Evolutionary conservation across 2,329 filamentous ascomycete genomes (phyloP), one percentile per base, ranked within the genome.

Genomic region (Acrocalymma vagum): DNA sequence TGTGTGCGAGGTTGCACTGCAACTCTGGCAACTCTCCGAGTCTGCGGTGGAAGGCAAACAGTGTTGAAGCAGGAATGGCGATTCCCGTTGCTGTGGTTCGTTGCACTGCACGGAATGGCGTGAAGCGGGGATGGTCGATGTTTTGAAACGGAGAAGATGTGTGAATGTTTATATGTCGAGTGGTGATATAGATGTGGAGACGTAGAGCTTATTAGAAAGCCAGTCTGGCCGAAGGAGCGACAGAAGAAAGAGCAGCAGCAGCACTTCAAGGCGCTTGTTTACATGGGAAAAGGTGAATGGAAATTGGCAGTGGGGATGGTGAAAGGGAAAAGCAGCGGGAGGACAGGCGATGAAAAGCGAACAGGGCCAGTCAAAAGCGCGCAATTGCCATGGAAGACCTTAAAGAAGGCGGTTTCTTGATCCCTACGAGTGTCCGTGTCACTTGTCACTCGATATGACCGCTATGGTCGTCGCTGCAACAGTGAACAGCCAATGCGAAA

Each of bases 251-350:
- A 17, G 22, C 34, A 38, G 21, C n/a, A 30, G 51, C 45, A 47
- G 54, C 53, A 51, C 48, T 23, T 57, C 49, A 56, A 56, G 45
- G 51, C 49, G 53, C 51, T 8, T n/a, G 23, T 25, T 25, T 8
- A n/a, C n/a, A 30, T 27, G 31, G 31, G 32, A 37, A 38, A 32
- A 21, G 20, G 28, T 45, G 29, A 33, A 37, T 28, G 42, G 24
- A 26, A 29, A 9, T n/a, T 37, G 37, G 27, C 35, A 40, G 31
- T n/a, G n/a, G n/a, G n/a, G 28, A 28, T 18, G 27, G 29, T 39
- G 34, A 34, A 30, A 18, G 18, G 17, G 10, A 26, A 25, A 18
- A 34, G 17, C 24, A n/a, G 24, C 16, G 17, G n/a, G 5, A 38
- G 17, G 38, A n/a, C n/a, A 23, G 26, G 13, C 18, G 13, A 26